Conservation (phyloP, 2,329 filamentous ascomycete genomes). For the Penicillium verrucosum region DNA sequence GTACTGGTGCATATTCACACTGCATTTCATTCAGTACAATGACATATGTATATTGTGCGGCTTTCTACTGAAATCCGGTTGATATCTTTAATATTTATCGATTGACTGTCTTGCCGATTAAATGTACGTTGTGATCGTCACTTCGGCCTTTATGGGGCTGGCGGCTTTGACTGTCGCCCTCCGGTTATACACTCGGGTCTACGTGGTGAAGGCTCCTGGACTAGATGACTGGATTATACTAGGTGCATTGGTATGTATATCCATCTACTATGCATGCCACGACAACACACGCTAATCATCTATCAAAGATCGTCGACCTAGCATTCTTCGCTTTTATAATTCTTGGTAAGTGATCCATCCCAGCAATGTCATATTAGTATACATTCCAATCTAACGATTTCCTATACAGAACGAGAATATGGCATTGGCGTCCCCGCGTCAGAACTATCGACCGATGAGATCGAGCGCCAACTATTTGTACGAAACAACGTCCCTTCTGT, state of each 20-base stretch:
- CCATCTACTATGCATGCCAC: no score
- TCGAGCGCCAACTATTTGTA: conserved; percentile 24
- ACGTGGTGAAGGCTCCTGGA: conserved; percentile 23
- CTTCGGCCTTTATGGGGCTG: conserved; percentile 20
- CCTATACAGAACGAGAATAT: conserved; percentile 19
- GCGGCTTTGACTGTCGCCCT: conserved; percentile 20
- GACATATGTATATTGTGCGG: not conserved
- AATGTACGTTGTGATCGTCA: conserved; percentile 24
- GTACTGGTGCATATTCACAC: not conserved
- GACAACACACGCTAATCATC: not conserved
- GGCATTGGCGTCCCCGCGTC: conserved; percentile 19
- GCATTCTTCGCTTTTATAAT: conserved; percentile 12
- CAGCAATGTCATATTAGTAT: not conserved
- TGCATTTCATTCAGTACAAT: not conserved
- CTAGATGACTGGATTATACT: conserved; percentile 29
- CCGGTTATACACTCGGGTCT: conserved; percentile 25
- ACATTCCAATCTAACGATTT: not conserved
- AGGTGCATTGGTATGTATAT: conserved; percentile 19
- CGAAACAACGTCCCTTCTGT: not conserved
- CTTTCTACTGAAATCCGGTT: not conserved
- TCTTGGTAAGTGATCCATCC: conserved; percentile 9
- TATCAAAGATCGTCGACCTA: conserved; percentile 5
- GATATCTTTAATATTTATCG: not conserved
- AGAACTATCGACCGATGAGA: not conserved
- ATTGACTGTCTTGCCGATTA: not conserved